Evolutionary conservation across 2,329 filamentous ascomycete genomes (phyloP).

Genomic region (Exophiala dermatitidis): DNA sequence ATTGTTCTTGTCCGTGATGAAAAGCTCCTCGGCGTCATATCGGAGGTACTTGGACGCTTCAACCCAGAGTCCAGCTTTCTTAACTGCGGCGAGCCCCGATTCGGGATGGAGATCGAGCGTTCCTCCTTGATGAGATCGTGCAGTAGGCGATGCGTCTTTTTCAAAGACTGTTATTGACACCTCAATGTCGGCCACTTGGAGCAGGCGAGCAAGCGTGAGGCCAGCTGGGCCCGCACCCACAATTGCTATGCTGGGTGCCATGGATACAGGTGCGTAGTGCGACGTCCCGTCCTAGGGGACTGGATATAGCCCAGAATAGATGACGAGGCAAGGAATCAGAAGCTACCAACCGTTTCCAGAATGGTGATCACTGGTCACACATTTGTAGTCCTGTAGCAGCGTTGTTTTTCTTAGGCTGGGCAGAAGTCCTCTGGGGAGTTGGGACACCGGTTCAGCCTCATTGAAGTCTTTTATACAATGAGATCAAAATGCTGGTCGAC

Average conservation of each 20-base stretch:
- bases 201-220: conserved; percentile 22
- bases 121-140: conserved; percentile 44
- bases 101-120: conserved; percentile 48
- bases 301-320: too few relatives aligned
- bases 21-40: conserved; percentile 44
- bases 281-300: too few relatives aligned
- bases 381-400: too few relatives aligned
- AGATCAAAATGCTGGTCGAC: too few relatives aligned
- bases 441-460: too few relatives aligned
- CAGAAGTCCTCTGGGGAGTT: too few relatives aligned
- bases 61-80: conserved; percentile 43
- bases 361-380: too few relatives aligned
- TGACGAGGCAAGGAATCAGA: too few relatives aligned
- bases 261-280: too few relatives aligned
- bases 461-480: too few relatives aligned
- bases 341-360: too few relatives aligned
- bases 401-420: too few relatives aligned
- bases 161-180: conserved; percentile 45
- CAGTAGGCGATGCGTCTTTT: conserved; percentile 34
- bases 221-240: conserved; percentile 23
- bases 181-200: conserved; percentile 37
- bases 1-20: conserved; percentile 30
- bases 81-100: conserved; percentile 47
- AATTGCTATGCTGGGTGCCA: neutral
- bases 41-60: conserved; percentile 43